Evolutionary conservation across 768 basidiomycete species (phyloP), one percentile per base, ranked within the genome.

Genomic region (Leccinum subgranulosum): DNA sequence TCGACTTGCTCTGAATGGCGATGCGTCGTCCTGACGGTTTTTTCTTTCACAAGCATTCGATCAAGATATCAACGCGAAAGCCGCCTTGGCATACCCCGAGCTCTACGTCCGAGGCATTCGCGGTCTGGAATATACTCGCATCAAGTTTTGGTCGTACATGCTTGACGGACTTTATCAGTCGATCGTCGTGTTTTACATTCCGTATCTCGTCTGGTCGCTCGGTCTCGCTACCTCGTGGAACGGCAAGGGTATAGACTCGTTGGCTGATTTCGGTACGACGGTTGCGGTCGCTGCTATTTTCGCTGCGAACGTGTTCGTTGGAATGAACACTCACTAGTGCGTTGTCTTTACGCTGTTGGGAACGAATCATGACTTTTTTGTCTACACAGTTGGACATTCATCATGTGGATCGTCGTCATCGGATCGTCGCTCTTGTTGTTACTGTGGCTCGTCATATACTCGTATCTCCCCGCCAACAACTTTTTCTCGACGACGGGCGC

Each of bases 131-230:
- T 98, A 97, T 74, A 97, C 94, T 17, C 84, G 92, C 10, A 60
- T 76, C 52, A 94, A 91, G 75, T 98, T 98, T 75, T 98, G 94
- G 93, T 69, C 87, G 54, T 97, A 94, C 74, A 97, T 98, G 91
- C 70, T 84, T 7, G 96, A 98, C 69, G 95, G 95, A 27, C 74
- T 98, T 33, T 98, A 97, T 73, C 96, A 98, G 67, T 96, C 94
- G 0, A 84, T 77, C 0, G 83, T 92, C 57, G 83, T 94, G 31
- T 94, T 87, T 75, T 95, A 89, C 76, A 79, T 98, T 65, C 92
- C 95, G 0, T 97, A 84, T 69, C 69, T 85, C 47, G 82, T 81
- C 21, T 90, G 90, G 86, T 81, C 80, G 1, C 69, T 87, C 15
- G 88, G 86, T 5, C 72, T 79, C 15, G 77, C 85, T 3, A 73